Base-by-base conservation (phyloP, 1,284 basidiomycete species). In the Ganoderma multipileum region DNA sequence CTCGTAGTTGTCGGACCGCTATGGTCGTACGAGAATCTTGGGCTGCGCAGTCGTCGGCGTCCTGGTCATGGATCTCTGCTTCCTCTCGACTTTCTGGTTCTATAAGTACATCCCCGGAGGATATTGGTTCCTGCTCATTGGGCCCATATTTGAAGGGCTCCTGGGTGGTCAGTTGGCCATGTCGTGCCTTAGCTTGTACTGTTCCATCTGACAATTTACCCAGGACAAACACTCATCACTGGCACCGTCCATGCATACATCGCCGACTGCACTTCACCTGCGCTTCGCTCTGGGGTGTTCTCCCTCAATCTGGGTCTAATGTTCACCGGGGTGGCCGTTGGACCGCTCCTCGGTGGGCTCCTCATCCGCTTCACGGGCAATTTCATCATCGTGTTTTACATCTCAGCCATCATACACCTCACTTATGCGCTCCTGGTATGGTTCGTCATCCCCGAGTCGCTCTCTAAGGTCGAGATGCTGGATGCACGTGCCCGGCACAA, bases 81-180 rank as follows among this genome's bases (percentile, higher is more conserved):
- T 95, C 74, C 85, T 96, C 63, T 75, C 91, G 63, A 91, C 93
- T 11, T 84, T 88, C 39, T 83, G 81, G 62, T 91, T 86, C 78
- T 87, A 87, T 42, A 81, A 87, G 64, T 75, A 81, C 20, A 81
- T 94, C 7, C 93, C 93, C 1, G 93, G 94, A 6, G 92, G 94
- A 16, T 95, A 95, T 79, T 92, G 92, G 86, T 91, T 94, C 76
- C 83, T 96, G n/a, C 75, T 96, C 11, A 73, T 93, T 16, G 92
- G 92, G 1, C 89, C 91, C 11, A 74, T 90, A 3, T 69, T 95
- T 1, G 95, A 97, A 71, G 96, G 96, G 9, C 69, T 86, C 3
- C 79, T 95, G 8, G 96, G 96, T 68, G 93, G 96, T 87, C 78
- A 79, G 83, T 68, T 26, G 7, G 9, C 47, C 20, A n/a, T 52